phyloP scores from a whole-genome alignment of 352 stramenopile genomes.

The Phytophthora sp. region DNA sequence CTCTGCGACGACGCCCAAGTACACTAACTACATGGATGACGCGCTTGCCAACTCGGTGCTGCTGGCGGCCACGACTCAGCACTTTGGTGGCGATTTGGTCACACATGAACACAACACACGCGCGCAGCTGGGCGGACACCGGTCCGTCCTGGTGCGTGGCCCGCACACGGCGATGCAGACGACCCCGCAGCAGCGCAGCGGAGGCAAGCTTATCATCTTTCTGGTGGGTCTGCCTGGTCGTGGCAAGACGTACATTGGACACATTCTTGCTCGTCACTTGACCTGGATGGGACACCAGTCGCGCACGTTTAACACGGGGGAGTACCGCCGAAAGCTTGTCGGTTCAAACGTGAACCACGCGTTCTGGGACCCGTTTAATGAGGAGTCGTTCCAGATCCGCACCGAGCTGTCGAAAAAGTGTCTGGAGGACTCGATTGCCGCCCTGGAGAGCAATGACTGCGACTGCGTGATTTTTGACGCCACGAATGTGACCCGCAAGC shows the following conservation, averaged over 20 bases:
- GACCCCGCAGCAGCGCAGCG: slow-evolving; percentile 41
- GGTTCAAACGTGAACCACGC: slow-evolving; percentile 75
- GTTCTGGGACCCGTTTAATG: slow-evolving; percentile 85
- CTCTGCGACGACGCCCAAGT: slow-evolving; percentile 51
- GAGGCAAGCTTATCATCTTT: slow-evolving; percentile 84
- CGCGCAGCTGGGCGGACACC: slow-evolving; percentile 72
- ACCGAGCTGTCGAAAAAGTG: slow-evolving; percentile 72
- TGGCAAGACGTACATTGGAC: slow-evolving; percentile 88
- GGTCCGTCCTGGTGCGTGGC: slow-evolving; percentile 60
- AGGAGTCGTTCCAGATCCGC: slow-evolving; percentile 72
- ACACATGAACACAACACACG: slow-evolving; percentile 81
- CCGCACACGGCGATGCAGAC: slow-evolving; percentile 40
- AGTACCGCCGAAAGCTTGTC: slow-evolving; percentile 77
- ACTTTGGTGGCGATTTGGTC: slow-evolving; percentile 86
- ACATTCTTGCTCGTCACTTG: slow-evolving; percentile 82
- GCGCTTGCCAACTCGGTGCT: slow-evolving; percentile 72
- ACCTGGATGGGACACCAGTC: slow-evolving; percentile 88
- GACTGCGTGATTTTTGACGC: slow-evolving; percentile 86
- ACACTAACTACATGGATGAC: slow-evolving; percentile 75
- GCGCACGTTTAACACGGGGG: slow-evolving; percentile 83
- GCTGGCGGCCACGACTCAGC: slow-evolving; percentile 79
- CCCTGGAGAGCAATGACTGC: slow-evolving; percentile 70
- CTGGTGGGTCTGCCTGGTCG: slow-evolving; percentile 77
- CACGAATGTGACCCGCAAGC: slow-evolving; percentile 81
- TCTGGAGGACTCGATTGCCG: slow-evolving; percentile 72